These are phyloP conservation scores for Taphrina flavorubra DNA, from an alignment of 1,139 yeast species.

Conservation along the genomic window DNA sequence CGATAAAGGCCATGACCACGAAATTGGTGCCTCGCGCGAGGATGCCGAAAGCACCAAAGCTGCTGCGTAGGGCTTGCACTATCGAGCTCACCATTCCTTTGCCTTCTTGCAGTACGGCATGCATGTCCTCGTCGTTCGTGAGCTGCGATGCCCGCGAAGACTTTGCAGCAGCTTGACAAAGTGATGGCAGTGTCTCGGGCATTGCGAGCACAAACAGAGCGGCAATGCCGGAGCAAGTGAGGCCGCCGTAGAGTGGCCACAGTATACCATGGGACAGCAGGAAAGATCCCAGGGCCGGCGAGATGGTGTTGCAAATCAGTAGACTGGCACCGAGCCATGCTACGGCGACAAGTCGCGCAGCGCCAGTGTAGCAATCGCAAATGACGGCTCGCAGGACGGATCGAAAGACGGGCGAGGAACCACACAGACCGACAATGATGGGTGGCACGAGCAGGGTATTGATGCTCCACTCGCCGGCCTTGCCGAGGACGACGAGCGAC, in stretches of 20 bases:
- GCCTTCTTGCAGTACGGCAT: slow-evolving; percentile 1
- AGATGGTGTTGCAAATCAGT: background rate
- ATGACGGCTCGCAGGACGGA: slow-evolving; percentile 1
- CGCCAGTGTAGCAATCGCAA: slow-evolving; percentile 17
- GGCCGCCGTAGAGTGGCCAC: slow-evolving; percentile 11
- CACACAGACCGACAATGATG: slow-evolving; percentile 18
- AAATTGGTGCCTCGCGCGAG: slow-evolving; percentile 7
- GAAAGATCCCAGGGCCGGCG: slow-evolving; percentile 10
- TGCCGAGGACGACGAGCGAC: background rate
- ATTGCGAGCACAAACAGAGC: background rate
- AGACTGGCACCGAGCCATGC: slow-evolving; percentile 1
- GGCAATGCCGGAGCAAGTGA: background rate
- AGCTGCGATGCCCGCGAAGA: background rate
- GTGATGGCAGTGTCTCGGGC: slow-evolving; percentile 10
- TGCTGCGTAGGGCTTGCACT: background rate
- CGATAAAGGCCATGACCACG: slow-evolving; percentile 3
- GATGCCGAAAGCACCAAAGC: slow-evolving; percentile 3
- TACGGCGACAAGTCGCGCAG: slow-evolving; percentile 15
- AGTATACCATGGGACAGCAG: background rate
- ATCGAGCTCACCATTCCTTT: background rate
- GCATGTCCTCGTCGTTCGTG: slow-evolving; percentile 19
- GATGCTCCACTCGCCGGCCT: slow-evolving; percentile 18
- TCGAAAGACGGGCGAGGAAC: slow-evolving; percentile 10
- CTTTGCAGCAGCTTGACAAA: background rate
- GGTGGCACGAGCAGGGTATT: slow-evolving; percentile 12